Evolutionary conservation across 805 yeast species (phyloP).

Genomic region (Starmerella khaoyaiensis): DNA sequence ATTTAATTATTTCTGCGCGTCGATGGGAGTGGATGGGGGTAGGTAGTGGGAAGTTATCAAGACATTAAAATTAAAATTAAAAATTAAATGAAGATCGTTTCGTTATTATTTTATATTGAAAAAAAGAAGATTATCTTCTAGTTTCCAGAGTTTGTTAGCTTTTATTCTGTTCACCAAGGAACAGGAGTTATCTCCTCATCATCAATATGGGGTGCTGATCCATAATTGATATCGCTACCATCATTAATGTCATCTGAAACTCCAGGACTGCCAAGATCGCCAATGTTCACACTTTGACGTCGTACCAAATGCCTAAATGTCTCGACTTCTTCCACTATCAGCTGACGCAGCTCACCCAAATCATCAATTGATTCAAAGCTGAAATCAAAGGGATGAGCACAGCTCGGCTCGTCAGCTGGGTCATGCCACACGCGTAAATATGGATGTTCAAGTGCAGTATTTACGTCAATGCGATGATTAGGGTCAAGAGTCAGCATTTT

Average conservation of each 20-base stretch:
- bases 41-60: no score
- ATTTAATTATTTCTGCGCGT: no score
- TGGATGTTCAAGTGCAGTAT: conserved; percentile 74
- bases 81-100: no score
- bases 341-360: conserved; percentile 58
- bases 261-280: background rate
- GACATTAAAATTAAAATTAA: no score
- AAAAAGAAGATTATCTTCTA: no score
- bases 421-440: conserved; percentile 83
- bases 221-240: no score
- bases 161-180: conserved; percentile 1
- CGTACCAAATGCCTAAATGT: conserved; percentile 21
- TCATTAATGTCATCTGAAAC: background rate
- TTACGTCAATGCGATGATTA: conserved; percentile 65
- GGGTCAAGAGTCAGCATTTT: conserved; percentile 77
- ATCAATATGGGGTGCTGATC: background rate
- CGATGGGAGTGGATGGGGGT: no score
- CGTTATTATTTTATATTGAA: no score
- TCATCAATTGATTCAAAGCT: conserved; percentile 80
- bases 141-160: no score
- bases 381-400: conserved; percentile 76
- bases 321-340: conserved; percentile 68
- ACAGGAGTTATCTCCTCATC: conserved; percentile 12
- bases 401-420: conserved; percentile 84
- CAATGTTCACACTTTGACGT: conserved; percentile 9